Evolutionary conservation across 176 grass and related monocot genomes (phyloP).

Genomic region (Bothriochloa decipiens): DNA sequence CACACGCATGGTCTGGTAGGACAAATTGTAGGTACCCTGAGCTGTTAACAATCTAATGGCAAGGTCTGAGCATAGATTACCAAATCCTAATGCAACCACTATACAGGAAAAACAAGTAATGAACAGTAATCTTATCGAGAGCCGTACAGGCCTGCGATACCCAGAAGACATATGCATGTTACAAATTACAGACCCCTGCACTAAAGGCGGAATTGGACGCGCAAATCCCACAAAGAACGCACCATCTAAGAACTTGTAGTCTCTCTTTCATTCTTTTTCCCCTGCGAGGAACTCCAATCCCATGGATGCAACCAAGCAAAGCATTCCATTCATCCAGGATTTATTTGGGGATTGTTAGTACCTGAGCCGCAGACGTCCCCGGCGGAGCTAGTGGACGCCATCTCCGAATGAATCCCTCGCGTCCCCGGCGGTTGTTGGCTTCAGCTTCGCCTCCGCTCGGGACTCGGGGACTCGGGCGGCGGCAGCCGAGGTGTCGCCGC

Average conservation of each 20-base stretch:
- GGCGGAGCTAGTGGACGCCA: slow-evolving; percentile 43
- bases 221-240: slow-evolving; percentile 6
- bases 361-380: slow-evolving; percentile 33
- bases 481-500: slow-evolving; percentile 18
- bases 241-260: neutral
- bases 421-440: slow-evolving; percentile 1
- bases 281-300: neutral
- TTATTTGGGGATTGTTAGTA: neutral
- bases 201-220: neutral
- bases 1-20: slow-evolving; percentile 6
- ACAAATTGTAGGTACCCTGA: neutral
- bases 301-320: slow-evolving; percentile 7
- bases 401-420: neutral
- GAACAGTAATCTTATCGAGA: slow-evolving; percentile 13
- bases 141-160: neutral
- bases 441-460: slow-evolving; percentile 10
- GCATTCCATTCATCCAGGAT: neutral
- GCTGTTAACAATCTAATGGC: neutral
- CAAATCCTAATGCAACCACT: neutral
- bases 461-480: slow-evolving; percentile 20
- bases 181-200: neutral
- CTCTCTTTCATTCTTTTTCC: neutral
- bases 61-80: neutral
- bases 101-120: neutral
- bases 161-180: neutral